A percentile compares a stretch with the other conserved stretches of the same genome.
Evolutionary conservation across 805 yeast genomes (phyloP).

Genomic region (Saturnispora kantuleensis): DNA sequence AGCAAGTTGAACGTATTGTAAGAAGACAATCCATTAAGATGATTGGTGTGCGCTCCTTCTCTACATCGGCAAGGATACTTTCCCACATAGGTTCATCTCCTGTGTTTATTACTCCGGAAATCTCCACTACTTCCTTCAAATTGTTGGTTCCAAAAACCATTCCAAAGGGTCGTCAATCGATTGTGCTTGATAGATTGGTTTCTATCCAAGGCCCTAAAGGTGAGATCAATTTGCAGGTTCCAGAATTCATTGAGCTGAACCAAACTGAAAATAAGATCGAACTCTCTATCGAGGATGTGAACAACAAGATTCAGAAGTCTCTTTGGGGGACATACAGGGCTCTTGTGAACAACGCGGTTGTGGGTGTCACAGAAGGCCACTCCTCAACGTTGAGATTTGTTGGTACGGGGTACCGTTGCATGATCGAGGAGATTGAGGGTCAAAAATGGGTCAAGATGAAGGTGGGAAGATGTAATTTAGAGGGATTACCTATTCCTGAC

Average conservation of each 20-base stretch:
- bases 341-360: slow-evolving; percentile 61
- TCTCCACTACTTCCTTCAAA: slow-evolving; percentile 36
- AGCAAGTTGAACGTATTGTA: neutral
- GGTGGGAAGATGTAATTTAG: slow-evolving; percentile 79
- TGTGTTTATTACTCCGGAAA: slow-evolving; percentile 55
- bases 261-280: slow-evolving; percentile 8
- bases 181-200: slow-evolving; percentile 48
- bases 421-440: slow-evolving; percentile 46
- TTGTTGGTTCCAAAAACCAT: slow-evolving; percentile 48
- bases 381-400: slow-evolving; percentile 76
- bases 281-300: slow-evolving; percentile 46
- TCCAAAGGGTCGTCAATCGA: slow-evolving; percentile 54
- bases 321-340: slow-evolving; percentile 96
- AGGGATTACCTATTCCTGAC: slow-evolving; percentile 66
- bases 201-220: slow-evolving; percentile 76
- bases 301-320: slow-evolving; percentile 63
- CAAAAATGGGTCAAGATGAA: slow-evolving; percentile 59
- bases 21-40: neutral
- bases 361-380: slow-evolving; percentile 93
- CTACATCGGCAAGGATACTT: slow-evolving; percentile 12
- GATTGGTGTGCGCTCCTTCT: slow-evolving; percentile 6
- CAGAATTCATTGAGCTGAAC: slow-evolving; percentile 52
- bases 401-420: slow-evolving; percentile 95
- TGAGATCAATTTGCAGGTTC: slow-evolving; percentile 48
- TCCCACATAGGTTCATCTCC: slow-evolving; percentile 82